These are phyloP conservation scores for Drechslerella stenobrocha DNA, from an alignment of 2,329 filamentous ascomycete genomes.

Conservation along the genomic window DNA sequence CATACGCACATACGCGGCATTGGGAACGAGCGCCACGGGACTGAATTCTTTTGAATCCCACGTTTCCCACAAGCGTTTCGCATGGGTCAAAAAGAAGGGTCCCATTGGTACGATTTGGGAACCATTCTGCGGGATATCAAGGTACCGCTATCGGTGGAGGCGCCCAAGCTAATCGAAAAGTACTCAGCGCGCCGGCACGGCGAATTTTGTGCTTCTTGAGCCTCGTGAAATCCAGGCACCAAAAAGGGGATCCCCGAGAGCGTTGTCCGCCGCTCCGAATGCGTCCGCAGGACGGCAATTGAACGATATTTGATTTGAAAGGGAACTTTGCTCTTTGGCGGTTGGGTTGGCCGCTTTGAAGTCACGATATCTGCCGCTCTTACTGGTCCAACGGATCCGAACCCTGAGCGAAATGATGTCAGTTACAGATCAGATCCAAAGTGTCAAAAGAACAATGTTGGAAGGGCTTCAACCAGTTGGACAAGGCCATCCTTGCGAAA, in stretches of 20 bases:
- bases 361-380: constrained; percentile 35
- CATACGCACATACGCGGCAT: constrained; percentile 37
- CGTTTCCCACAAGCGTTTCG: constrained; percentile 39
- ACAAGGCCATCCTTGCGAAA: constrained; percentile 36
- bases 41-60: constrained; percentile 32
- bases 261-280: background rate
- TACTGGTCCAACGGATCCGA: constrained; percentile 40
- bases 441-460: constrained; percentile 35
- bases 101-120: background rate
- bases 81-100: constrained; percentile 6
- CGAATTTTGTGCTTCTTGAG: constrained; percentile 29
- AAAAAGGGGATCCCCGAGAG: constrained; percentile 7
- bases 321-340: constrained; percentile 15
- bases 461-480: constrained; percentile 27
- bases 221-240: constrained; percentile 44
- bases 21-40: constrained; percentile 37
- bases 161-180: constrained; percentile 27
- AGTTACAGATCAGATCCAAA: constrained; percentile 33
- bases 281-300: background rate
- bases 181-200: constrained; percentile 45
- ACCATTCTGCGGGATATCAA: background rate
- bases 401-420: constrained; percentile 43
- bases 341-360: constrained; percentile 17
- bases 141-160: constrained; percentile 14
- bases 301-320: constrained; percentile 28